phyloP scores from a whole-genome alignment of 73 alveolate species.

The Tetrahymena malaccensis region DNA sequence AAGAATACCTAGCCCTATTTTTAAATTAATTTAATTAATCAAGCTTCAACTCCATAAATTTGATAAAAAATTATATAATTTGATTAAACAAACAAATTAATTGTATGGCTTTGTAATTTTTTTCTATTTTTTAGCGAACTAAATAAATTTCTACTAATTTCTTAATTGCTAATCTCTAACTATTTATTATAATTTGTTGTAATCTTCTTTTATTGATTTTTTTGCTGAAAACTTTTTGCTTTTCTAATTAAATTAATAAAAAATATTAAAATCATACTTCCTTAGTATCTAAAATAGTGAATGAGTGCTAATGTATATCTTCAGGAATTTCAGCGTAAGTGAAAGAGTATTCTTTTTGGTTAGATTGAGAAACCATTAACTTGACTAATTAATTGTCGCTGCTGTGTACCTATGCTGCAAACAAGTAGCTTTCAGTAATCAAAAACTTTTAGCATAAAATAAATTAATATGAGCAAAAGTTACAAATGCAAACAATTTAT shows the following conservation, averaged over 20 bases:
- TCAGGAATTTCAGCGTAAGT: conserved; percentile 60
- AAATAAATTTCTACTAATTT: not conserved
- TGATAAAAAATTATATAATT: not conserved
- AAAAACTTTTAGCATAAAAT: conserved; percentile 15
- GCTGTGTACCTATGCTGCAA: conserved; percentile 67
- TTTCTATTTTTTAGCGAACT: not conserved
- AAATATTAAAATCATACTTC: not conserved
- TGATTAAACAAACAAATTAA: not conserved
- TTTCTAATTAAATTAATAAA: not conserved
- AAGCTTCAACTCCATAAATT: not conserved
- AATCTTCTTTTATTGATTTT: not conserved
- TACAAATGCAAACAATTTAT: not conserved
- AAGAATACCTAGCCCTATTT: conserved; percentile 51
- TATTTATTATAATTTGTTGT: not conserved
- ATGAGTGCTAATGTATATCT: conserved; percentile 40
- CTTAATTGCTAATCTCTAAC: not conserved
- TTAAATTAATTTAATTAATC: conserved; percentile 34
- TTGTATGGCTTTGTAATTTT: not conserved
- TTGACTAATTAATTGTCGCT: conserved; percentile 52
- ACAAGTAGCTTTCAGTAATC: conserved; percentile 59
- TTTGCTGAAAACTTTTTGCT: not conserved
- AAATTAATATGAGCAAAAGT: not conserved
- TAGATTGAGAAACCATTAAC: conserved; percentile 46
- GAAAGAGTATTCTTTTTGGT: conserved; percentile 41
- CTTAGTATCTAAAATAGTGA: conserved; percentile 46